phyloP scores from a whole-genome alignment of 2,329 filamentous ascomycete species.

The Orbilia oligospora region DNA sequence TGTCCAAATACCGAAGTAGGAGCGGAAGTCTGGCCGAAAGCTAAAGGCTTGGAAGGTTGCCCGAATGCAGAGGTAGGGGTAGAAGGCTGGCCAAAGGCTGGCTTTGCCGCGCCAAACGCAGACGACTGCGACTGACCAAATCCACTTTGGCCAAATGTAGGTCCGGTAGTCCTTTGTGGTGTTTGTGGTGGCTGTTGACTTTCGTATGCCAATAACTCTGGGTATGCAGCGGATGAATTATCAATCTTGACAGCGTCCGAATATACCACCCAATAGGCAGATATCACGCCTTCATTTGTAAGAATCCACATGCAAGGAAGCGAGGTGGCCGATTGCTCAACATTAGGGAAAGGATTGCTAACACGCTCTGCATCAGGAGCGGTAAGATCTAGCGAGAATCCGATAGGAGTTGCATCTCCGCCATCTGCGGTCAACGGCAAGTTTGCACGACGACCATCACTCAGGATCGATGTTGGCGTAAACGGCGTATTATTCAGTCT shows the following conservation, averaged over 20 bases:
- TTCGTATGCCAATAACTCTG: constrained; percentile 74
- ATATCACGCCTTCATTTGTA: constrained; percentile 88
- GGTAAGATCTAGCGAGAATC: constrained; percentile 86
- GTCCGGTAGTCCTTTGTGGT: constrained; percentile 62
- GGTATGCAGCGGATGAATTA: constrained; percentile 73
- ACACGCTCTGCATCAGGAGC: constrained; percentile 72
- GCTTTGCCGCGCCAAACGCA: constrained; percentile 56
- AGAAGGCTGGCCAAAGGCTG: constrained; percentile 67
- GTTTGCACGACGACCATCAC: constrained; percentile 81
- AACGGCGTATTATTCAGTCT: constrained; percentile 74
- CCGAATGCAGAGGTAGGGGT: constrained; percentile 65
- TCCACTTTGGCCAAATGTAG: constrained; percentile 62
- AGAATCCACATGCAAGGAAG: constrained; percentile 86
- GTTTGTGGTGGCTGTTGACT: constrained; percentile 61
- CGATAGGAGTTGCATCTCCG: constrained; percentile 82
- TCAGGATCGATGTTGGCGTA: constrained; percentile 78
- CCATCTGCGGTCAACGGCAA: constrained; percentile 78
- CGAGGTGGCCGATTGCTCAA: constrained; percentile 83
- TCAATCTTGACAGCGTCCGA: constrained; percentile 84
- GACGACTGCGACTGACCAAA: constrained; percentile 63
- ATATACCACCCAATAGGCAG: constrained; percentile 93
- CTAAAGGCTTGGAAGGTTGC: constrained; percentile 64
- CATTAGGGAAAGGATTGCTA: constrained; percentile 68
- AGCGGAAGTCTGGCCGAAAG: constrained; percentile 46
- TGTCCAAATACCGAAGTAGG: constrained; percentile 60